Conservation (phyloP, 495 filamentous ascomycete genomes). For the Neurospora sp. region DNA sequence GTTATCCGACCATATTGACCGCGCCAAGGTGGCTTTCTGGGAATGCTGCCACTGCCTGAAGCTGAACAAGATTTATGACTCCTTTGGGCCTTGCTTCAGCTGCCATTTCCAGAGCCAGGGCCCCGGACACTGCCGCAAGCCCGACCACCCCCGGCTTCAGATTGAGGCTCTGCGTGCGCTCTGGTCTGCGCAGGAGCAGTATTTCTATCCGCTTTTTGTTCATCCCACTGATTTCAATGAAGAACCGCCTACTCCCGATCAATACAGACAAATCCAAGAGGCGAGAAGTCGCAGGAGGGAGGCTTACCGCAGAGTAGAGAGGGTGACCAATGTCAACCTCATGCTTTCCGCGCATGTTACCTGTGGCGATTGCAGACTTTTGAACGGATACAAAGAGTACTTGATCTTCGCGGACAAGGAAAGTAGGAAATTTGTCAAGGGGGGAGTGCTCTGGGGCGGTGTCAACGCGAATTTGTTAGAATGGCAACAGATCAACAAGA, state of each 20-base stretch:
- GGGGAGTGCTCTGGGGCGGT: background rate
- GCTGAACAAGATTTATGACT: background rate
- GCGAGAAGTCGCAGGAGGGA: background rate
- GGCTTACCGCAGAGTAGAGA: background rate
- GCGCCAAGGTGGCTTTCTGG: background rate
- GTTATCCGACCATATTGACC: background rate
- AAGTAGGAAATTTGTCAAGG: background rate
- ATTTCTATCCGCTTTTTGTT: background rate
- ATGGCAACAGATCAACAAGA: background rate
- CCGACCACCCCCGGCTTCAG: background rate
- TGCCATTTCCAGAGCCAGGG: background rate
- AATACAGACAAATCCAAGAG: background rate
- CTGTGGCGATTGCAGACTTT: background rate
- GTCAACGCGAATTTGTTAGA: background rate
- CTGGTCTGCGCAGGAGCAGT: background rate
- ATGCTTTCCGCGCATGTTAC: background rate
- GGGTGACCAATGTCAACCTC: accelerated
- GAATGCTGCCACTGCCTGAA: background rate
- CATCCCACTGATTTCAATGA: background rate
- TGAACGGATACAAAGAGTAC: background rate
- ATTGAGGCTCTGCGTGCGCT: background rate
- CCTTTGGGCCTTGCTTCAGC: background rate
- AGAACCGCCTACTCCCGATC: background rate
- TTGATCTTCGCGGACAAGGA: background rate
- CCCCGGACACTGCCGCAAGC: background rate